Evolutionary conservation across 148 eudicot species (phyloP).

Genomic region (Chenopodium suecicum): DNA sequence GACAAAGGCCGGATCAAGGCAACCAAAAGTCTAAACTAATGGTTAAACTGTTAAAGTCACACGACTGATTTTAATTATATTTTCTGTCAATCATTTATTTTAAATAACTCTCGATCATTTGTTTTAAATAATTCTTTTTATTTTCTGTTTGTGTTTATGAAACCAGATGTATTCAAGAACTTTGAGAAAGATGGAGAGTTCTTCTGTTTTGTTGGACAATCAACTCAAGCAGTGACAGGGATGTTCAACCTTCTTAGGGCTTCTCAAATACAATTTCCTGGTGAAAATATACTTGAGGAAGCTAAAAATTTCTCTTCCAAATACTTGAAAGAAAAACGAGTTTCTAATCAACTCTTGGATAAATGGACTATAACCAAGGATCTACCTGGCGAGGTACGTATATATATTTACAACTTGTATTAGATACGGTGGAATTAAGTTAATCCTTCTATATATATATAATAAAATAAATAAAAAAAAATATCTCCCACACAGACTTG

Average conservation of each 20-base stretch:
- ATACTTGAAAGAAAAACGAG: constrained; percentile 49
- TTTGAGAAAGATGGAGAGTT: constrained; percentile 69
- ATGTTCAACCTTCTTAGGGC: constrained; percentile 71
- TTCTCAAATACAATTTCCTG: constrained; percentile 58
- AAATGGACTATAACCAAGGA: constrained; percentile 74
- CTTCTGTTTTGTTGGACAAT: constrained; percentile 69
- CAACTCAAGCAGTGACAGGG: constrained; percentile 76
- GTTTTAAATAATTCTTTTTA: too few relatives aligned
- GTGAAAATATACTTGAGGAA: constrained; percentile 53
- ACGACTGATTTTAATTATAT: too few relatives aligned
- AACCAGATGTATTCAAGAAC: constrained; percentile 64
- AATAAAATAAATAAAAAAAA: too few relatives aligned
- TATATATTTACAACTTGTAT: neutral
- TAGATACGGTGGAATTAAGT: too few relatives aligned
- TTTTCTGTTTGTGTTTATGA: neutral
- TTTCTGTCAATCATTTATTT: too few relatives aligned
- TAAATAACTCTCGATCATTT: too few relatives aligned
- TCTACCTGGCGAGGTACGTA: constrained; percentile 62
- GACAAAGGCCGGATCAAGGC: too few relatives aligned
- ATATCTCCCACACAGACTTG: too few relatives aligned
- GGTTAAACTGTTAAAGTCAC: too few relatives aligned
- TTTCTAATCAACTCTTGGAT: constrained; percentile 49
- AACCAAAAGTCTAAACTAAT: too few relatives aligned
- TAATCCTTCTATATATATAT: too few relatives aligned
- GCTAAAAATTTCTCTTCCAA: constrained; percentile 54